Conservation (phyloP, 108 stramenopile genomes). For the Cyclostephanos tholiformis region DNA sequence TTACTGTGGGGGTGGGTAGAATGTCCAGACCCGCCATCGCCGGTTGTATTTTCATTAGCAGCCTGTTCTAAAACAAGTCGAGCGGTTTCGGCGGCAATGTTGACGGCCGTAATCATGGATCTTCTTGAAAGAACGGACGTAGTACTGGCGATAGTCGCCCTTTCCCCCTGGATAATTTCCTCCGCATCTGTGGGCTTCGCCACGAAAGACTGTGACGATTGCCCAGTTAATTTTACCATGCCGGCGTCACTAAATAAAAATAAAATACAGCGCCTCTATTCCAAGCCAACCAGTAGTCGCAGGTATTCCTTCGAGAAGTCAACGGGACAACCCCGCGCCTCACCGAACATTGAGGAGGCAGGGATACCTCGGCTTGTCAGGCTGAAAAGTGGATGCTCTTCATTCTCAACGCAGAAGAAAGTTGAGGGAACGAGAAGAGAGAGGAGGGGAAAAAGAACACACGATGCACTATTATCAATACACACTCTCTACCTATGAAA, state of each 20-base stretch:
- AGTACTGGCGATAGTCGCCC: background rate
- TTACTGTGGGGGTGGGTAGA: background rate
- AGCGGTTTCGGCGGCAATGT: slow-evolving; percentile 37
- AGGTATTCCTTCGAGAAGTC: no score
- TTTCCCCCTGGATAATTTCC: background rate
- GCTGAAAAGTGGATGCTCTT: no score
- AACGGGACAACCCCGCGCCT: no score
- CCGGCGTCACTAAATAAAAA: background rate
- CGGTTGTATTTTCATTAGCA: background rate
- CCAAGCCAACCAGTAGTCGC: no score
- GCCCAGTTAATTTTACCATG: background rate
- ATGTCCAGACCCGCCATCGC: slow-evolving; percentile 2
- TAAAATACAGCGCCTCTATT: no score
- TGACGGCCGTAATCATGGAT: slow-evolving; percentile 25
- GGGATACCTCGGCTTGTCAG: no score
- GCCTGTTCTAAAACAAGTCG: slow-evolving; percentile 30
- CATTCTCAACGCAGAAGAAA: no score
- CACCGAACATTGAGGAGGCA: background rate
- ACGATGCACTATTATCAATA: no score
- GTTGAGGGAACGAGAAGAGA: no score
- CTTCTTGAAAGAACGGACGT: background rate
- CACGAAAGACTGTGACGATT: background rate
- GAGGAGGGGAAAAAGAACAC: no score
- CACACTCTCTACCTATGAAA: no score
- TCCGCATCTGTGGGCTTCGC: background rate